Conservation (phyloP, 495 filamentous ascomycete genomes). For the Aspergillus sclerotioniger region DNA sequence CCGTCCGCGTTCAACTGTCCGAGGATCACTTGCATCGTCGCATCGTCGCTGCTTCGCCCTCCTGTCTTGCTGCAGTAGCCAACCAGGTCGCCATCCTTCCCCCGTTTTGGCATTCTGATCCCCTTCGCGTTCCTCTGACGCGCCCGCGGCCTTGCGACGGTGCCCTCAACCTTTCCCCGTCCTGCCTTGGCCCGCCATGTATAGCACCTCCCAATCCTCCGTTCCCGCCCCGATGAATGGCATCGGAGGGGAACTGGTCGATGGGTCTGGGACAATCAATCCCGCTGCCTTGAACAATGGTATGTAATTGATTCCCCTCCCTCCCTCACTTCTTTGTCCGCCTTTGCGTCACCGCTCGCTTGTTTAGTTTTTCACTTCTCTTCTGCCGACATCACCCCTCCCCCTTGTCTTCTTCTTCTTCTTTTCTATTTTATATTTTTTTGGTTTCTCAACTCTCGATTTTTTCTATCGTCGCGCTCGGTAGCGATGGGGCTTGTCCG, state of each 20-base stretch:
- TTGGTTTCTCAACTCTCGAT: neutral
- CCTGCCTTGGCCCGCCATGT: conserved; percentile 51
- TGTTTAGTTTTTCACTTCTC: neutral
- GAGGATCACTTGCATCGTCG: conserved; percentile 26
- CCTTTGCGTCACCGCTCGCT: neutral
- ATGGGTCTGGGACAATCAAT: conserved; percentile 78
- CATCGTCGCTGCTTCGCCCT: conserved; percentile 9
- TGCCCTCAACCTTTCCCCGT: conserved; percentile 31
- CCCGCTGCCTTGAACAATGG: conserved; percentile 68
- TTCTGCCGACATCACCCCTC: neutral
- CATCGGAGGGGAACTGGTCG: conserved; percentile 60
- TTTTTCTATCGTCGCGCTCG: neutral
- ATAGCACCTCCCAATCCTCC: conserved; percentile 53
- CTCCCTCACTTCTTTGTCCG: neutral
- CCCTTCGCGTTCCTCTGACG: conserved; percentile 34
- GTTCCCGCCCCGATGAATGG: conserved; percentile 56
- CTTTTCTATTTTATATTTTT: conserved; percentile 6
- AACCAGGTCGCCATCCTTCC: conserved; percentile 21
- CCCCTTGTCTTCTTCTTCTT: conserved; percentile 6
- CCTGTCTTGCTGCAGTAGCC: conserved; percentile 24
- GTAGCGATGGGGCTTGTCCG: conserved; percentile 3
- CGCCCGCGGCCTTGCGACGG: conserved; percentile 32
- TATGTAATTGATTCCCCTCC: conserved; percentile 34
- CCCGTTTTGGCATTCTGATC: conserved; percentile 19
- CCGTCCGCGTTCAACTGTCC: conserved; percentile 22